Percentiles rank a stretch among this genome's conserved stretches.
These are phyloP conservation scores for Arabidopsis hybrid DNA, from an alignment of 441 rosid species.

Conservation along the genomic window DNA sequence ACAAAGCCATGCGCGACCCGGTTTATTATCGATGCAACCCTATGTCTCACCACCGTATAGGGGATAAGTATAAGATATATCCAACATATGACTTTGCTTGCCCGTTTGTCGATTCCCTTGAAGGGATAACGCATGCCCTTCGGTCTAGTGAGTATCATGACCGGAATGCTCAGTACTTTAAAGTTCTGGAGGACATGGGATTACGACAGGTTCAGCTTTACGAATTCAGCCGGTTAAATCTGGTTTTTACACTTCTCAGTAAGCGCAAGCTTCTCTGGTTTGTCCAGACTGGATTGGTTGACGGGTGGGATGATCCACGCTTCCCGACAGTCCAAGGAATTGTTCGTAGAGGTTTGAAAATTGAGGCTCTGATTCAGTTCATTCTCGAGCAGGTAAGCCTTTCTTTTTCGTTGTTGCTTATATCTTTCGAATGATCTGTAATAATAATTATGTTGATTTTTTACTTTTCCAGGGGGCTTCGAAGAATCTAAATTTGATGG, in stretches of 20 bases:
- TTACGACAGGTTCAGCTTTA: constrained; percentile 69
- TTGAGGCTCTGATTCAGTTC: constrained; percentile 89
- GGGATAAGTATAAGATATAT: constrained; percentile 80
- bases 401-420: constrained; percentile 2
- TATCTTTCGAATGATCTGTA: not conserved
- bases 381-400: constrained; percentile 84
- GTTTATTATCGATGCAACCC: constrained; percentile 96
- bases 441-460: constrained; percentile 19
- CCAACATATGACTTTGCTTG: constrained; percentile 99
- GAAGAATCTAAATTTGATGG: constrained; percentile 90
- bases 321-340: constrained; percentile 99
- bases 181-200: constrained; percentile 84
- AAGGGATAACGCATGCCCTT: constrained; percentile 85
- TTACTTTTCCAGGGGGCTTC: constrained; percentile 72
- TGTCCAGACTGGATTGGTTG: constrained; percentile 85
- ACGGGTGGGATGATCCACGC: constrained; percentile 99
- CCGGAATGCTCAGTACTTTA: constrained; percentile 82
- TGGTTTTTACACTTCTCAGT: constrained; percentile 84
- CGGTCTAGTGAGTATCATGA: constrained; percentile 88
- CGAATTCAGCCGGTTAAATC: constrained; percentile 84
- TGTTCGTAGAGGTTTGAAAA: constrained; percentile 85
- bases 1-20: constrained; percentile 93
- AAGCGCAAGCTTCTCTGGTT: constrained; percentile 96
- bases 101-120: constrained; percentile 85
- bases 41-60: constrained; percentile 87